Evolutionary conservation across 306 rosid species (phyloP), one percentile per base, ranked within the genome.

Genomic region (Vachellia pachyceras): DNA sequence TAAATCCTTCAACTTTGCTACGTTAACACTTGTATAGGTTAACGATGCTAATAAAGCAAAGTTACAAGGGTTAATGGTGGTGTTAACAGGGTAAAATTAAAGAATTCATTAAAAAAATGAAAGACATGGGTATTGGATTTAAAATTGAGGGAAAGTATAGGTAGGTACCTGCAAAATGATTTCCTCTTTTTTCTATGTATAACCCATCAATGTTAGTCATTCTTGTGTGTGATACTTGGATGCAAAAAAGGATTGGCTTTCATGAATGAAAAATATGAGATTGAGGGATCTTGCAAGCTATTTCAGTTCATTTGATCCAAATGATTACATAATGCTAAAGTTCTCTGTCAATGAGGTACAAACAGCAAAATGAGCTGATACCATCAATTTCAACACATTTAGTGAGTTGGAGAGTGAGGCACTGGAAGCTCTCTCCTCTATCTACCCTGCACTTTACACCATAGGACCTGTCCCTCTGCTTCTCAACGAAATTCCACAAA

Each of bases 261-360:
- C 10, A 6, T 10, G 58, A 9, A 17, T 50, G 58, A 50, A 17
- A 15, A 14, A 15, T n/a, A n/a, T 50, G 60, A 52, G 73, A 8
- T 4, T 82, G 40, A 82, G 36, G 23, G 78, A 82, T 7, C 25
- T 82, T 12, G 73, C 85, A 46, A 69, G 14, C 61, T 82, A 25
- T 41, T 0, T 64, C 3, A 64, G 42, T 42, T 3, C 4, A 3
- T 10, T 41, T 3, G 72, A 66, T 9, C 71, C 69, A 55, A 46
- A 69, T 17, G 73, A 82, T n/a, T 10, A 20, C 12, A 42, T 44
- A 4, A 14, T 58, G 22, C 18, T 82, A 7, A 52, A 77, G 35
- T 76, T 25, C 15, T 2, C 15, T 33, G 15, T 82, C 4, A 10
- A 12, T 0, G 47, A 69, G 29, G 0, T n/a, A n/a, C n/a, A n/a